These are phyloP conservation scores for Cystobasidium sp. DNA, from an alignment of 1,284 basidiomycete species.

Conservation along the genomic window DNA sequence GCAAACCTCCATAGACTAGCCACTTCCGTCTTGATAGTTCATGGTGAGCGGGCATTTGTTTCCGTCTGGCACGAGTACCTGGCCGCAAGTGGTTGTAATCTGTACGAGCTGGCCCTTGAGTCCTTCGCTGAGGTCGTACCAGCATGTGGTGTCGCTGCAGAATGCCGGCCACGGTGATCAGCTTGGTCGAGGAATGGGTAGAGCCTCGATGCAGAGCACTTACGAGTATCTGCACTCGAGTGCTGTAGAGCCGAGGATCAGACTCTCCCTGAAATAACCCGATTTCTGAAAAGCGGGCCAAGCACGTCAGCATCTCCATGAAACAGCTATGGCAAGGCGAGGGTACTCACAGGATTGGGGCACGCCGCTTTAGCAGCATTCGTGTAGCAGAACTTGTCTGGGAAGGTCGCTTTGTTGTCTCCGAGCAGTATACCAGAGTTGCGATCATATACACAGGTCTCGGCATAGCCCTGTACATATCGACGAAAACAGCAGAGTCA, in stretches of 20 bases:
- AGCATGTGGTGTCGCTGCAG: constrained; percentile 22
- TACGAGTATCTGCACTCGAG: constrained; percentile 29
- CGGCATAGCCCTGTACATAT: constrained; percentile 11
- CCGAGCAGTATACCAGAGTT: constrained; percentile 23
- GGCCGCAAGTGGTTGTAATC: constrained; percentile 26
- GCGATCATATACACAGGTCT: constrained; percentile 32
- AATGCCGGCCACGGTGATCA: neutral
- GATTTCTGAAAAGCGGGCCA: neutral
- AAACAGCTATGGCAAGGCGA: neutral
- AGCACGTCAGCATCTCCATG: constrained; percentile 2
- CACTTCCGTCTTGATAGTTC: constrained; percentile 15
- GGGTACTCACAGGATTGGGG: constrained; percentile 18
- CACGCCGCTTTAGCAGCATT: constrained; percentile 19
- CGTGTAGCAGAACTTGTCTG: constrained; percentile 26
- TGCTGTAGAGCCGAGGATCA: constrained; percentile 27
- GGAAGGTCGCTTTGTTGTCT: constrained; percentile 33
- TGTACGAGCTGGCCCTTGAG: constrained; percentile 30
- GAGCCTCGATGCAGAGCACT: neutral
- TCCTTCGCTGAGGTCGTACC: constrained; percentile 27
- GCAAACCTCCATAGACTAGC: neutral
- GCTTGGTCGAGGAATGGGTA: constrained; percentile 13
- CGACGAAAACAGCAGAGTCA: neutral
- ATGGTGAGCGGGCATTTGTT: constrained; percentile 26
- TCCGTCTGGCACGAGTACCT: constrained; percentile 17
- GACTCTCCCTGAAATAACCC: constrained; percentile 15